Conservation (phyloP, 2,329 filamentous ascomycete species). For the Colletotrichum sp. region DNA sequence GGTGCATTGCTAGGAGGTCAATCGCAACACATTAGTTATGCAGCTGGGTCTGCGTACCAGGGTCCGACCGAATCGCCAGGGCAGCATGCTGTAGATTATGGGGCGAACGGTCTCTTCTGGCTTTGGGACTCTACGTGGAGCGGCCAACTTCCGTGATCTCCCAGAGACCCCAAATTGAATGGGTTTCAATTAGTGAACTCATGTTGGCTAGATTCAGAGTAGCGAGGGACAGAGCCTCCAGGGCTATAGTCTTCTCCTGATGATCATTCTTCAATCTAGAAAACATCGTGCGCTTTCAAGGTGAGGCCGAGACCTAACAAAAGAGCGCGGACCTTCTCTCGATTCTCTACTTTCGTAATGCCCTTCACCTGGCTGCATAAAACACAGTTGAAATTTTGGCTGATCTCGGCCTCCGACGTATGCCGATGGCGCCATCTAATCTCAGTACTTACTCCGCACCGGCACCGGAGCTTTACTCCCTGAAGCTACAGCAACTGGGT, state of each 20-base stretch:
- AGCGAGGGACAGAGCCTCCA: background rate
- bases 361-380: background rate
- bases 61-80: fast-evolving
- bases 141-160: background rate
- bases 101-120: background rate
- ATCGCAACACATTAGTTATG: background rate
- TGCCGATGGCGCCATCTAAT: background rate
- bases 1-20: background rate
- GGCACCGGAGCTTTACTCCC: background rate
- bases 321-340: background rate
- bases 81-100: background rate
- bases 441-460: background rate
- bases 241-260: background rate
- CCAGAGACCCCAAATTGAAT: background rate
- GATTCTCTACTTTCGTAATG: fast-evolving
- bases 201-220: background rate
- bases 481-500: background rate
- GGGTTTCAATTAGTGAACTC: background rate
- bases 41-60: background rate
- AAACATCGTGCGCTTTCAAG: too few relatives aligned
- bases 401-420: background rate
- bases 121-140: background rate
- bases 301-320: fast-evolving
- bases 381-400: background rate
- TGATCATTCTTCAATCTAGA: background rate